A percentile compares a stretch with the other conserved stretches of the same genome.
Evolutionary conservation across 2,329 filamentous ascomycete species (phyloP).

Genomic region (Ciborinia camelliae): DNA sequence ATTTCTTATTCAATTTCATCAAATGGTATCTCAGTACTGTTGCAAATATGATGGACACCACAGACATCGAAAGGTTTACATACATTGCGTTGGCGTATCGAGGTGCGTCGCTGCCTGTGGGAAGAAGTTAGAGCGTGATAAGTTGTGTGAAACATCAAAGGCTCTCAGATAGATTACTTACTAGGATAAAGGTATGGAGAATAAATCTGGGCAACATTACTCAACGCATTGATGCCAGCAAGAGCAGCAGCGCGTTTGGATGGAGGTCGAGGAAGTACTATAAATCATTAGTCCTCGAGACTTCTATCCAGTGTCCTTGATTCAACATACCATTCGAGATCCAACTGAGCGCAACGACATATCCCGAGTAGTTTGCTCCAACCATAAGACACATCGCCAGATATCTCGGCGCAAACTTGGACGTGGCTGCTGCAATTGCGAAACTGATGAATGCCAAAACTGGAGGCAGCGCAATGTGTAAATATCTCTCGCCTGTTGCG

Average conservation of each 20-base stretch:
- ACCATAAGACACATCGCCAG: slow-evolving; percentile 20
- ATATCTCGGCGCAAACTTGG: slow-evolving; percentile 26
- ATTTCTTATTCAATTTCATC: slow-evolving; percentile 62
- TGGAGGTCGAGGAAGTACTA: slow-evolving; percentile 38
- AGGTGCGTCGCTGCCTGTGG: slow-evolving; percentile 7
- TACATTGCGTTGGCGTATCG: slow-evolving; percentile 50
- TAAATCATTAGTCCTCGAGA: background rate
- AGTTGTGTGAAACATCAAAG: no score
- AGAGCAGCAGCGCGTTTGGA: slow-evolving; percentile 27
- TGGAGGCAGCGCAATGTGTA: slow-evolving; percentile 25
- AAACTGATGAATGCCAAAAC: slow-evolving; percentile 25
- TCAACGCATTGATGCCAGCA: slow-evolving; percentile 25
- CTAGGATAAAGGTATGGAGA: slow-evolving; percentile 51
- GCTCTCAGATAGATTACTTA: background rate
- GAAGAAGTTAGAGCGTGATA: background rate
- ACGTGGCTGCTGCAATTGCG: slow-evolving; percentile 23
- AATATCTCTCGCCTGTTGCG: slow-evolving; percentile 21
- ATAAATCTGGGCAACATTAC: slow-evolving; percentile 65
- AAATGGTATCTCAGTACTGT: slow-evolving; percentile 61
- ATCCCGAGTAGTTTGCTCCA: slow-evolving; percentile 5
- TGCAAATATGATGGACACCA: slow-evolving; percentile 61
- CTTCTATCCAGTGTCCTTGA: background rate
- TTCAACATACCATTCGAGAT: slow-evolving; percentile 53
- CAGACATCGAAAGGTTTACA: slow-evolving; percentile 64
- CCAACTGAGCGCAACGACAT: slow-evolving; percentile 61